Evolutionary conservation across 2,329 filamentous ascomycete species (phyloP), one percentile per base, ranked within the genome.

Genomic region (Falciphora oryzae): DNA sequence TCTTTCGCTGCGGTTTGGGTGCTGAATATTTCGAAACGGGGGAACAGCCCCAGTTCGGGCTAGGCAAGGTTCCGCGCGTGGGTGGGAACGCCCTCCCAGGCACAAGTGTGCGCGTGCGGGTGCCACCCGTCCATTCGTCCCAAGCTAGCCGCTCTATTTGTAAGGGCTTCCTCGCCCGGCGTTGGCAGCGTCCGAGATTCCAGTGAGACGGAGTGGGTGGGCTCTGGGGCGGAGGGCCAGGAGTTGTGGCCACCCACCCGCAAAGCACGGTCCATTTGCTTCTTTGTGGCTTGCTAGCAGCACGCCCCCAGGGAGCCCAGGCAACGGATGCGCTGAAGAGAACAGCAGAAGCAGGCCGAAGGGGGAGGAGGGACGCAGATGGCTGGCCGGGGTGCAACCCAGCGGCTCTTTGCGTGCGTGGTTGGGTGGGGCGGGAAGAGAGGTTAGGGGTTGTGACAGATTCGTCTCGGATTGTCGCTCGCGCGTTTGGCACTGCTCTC

Each of bases 391-490:
- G 16, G 38, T 18, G 8, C 8, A 44, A 44, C 38, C 38, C 38
- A n/a, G 44, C 44, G 44, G 44, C 44, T 53, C 44, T 53, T 53
- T 22, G 13, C 3, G 38, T 44, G 38, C 38, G 18, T n/a, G 18
- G 44, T 53, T n/a, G 44, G 44, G 44, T 61, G 59, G 32, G 31
- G 32, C 32, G 29, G 59, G 22, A 29, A 28, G 29, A 27, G 44
- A 53, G 59, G 59, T 61, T 44, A 32, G 59, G 32, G 32, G 68
- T 70, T 80, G 80, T 80, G 77, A 78, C 80, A 81, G 76, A 77
- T 71, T 67, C 75, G 81, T 83, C 80, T 83, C 79, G 79, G 72
- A 71, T 79, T 67, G 76, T 76, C n/a, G 32, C 59, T 61, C 38
- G 59, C 32, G 44, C n/a, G 80, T 82, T 81, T 80, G 73, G 74